Base-by-base conservation (phyloP, 352 stramenopile species). In the Phytophthora niederhauseri region DNA sequence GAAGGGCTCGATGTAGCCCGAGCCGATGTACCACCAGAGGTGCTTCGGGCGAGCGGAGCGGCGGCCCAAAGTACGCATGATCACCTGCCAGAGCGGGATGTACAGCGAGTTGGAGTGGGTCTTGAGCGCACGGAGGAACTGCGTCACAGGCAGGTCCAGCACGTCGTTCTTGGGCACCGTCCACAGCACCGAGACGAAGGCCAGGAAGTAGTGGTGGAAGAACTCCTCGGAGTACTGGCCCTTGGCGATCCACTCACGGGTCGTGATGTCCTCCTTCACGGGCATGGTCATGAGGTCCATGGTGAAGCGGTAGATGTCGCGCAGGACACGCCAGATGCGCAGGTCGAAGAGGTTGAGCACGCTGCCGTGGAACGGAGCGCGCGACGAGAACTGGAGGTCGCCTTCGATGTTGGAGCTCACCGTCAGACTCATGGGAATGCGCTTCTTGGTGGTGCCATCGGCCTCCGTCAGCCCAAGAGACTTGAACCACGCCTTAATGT, bases 401-500 rank as follows among this genome's bases (percentile, higher is more conserved):
- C 86, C 86, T 19, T 81, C 64, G 24, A 96, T 76, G 51, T 96
- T 81, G 19, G 88, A 96, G 45, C 81, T 93, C 55, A 96, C 88
- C 20, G 86, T 94, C 61, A 96, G 81, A 54, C 84, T 93, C 88
- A 96, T 96, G 34, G 88, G 86, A 66, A 96, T 94, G 64, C 86
- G 86, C 80, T 89, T 94, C 59, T 89, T 89, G 41, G 88, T 96
- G 59, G 88, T 94, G 49, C 88, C 88, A 56, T 96, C 75, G 15
- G 87, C 78, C 64, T 96, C 70, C 28, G 88, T 96, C 63, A 96
- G 76, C 38, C 88, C 88, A 24, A 96, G 86, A 46, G 80, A 87
- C 76, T 93, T 89, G 71, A 96, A 96, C 88, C 88, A 96, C 57
- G 86, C 83, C 76, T 96, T 96, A 65, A 96, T 94, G 81, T 96